Base-by-base conservation (phyloP, 1,284 basidiomycete species). In the Malassezia globosa region DNA sequence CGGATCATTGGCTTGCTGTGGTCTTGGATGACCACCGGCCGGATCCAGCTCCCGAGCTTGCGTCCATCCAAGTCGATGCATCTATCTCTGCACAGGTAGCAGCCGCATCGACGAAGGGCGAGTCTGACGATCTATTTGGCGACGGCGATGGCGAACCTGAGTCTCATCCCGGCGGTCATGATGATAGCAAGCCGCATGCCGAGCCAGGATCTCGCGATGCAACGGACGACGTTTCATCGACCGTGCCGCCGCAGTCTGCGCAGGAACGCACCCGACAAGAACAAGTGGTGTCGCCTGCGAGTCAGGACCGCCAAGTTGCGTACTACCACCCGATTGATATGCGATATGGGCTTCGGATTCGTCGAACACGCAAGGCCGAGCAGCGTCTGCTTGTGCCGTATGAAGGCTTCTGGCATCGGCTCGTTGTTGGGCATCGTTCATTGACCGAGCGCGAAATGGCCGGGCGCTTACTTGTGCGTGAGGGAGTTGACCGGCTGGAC, bases 261-360 rank as follows among this genome's bases (percentile, higher is more conserved):
- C 39, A 25, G n/a, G 62, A 66, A 37, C 54, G 63, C 21, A 45
- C 11, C 24, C 48, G 54, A 21, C 56, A 61, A 42, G 11, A 31
- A 16, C 54, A 57, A 11, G 54, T 56, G 29, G 38, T 57, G 14
- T 27, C 46, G 27, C 55, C 56, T 13, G 45, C 42, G 2, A 44
- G 48, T 10, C 53, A 44, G 33, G 58, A 58, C 24, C 59, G 60
- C 56, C 59, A 60, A 37, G 57, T 55, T 13, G 64, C 64, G 16
- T 66, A 64, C 55, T 66, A 64, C 53, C 64, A 66, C 56, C 64
- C 56, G 34, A 49, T 66, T 11, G 57, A 50, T 34, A 64, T 66
- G 61, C 60, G 62, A 10, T 66, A 61, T 54, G 60, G 58, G 14
- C 55, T 66, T 8, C 57, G 60, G 26, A 56, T 66, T n/a, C 61